Conservation (phyloP, 208 protist species). For the Trypanosoma avium region DNA sequence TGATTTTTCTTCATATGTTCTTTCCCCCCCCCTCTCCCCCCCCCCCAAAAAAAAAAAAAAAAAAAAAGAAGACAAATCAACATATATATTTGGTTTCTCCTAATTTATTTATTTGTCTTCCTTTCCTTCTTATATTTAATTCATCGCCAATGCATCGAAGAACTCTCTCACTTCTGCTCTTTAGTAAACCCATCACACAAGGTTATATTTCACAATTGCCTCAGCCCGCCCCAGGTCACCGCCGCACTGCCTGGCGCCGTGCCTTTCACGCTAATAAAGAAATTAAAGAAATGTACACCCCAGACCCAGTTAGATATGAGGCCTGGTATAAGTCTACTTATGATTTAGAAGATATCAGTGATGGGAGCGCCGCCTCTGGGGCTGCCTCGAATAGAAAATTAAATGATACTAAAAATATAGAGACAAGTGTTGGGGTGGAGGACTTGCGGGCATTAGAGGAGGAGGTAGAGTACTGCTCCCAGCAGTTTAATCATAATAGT, state of each 20-base stretch:
- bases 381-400: constrained; percentile 53
- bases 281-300: constrained; percentile 53
- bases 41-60: too few species aligned
- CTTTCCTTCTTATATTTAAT: background rate
- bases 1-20: too few species aligned
- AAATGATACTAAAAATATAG: constrained; percentile 53
- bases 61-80: too few species aligned
- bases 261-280: constrained; percentile 63
- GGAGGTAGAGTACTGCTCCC: constrained; percentile 56
- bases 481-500: constrained; percentile 62
- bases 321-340: constrained; percentile 82
- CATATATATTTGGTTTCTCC: too few species aligned
- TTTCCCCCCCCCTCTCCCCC: too few species aligned
- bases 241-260: constrained; percentile 47
- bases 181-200: constrained; percentile 78
- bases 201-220: constrained; percentile 73
- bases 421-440: constrained; percentile 38
- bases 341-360: constrained; percentile 57
- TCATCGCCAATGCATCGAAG: constrained; percentile 2
- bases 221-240: constrained; percentile 24
- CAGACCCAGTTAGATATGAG: constrained; percentile 65
- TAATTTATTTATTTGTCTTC: constrained; percentile 12
- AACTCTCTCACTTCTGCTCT: constrained; percentile 32
- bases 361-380: constrained; percentile 65
- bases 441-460: constrained; percentile 37